phyloP scores from a whole-genome alignment of 1,139 yeast genomes.

The Yamadazyma trypodendri region DNA sequence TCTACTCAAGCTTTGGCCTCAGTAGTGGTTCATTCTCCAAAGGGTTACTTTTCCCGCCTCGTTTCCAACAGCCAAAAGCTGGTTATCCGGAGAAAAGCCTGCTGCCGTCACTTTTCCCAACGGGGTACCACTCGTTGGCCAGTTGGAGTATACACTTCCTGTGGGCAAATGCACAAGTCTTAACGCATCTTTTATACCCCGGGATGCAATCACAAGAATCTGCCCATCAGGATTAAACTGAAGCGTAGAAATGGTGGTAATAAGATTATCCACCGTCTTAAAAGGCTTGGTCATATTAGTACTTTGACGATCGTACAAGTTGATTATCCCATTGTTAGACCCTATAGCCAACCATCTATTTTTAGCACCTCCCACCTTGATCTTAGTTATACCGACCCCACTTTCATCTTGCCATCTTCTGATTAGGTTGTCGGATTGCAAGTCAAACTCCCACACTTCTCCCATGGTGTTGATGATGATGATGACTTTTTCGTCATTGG shows the following conservation, averaged over 20 bases:
- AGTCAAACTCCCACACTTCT: slow-evolving; percentile 85
- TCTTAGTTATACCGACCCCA: slow-evolving; percentile 77
- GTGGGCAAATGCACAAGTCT: slow-evolving; percentile 86
- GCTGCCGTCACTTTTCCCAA: slow-evolving; percentile 88
- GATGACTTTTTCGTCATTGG: slow-evolving; percentile 51
- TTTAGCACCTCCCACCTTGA: slow-evolving; percentile 76
- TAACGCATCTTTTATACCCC: slow-evolving; percentile 84
- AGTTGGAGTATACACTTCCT: slow-evolving; percentile 82
- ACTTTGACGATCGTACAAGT: slow-evolving; percentile 66
- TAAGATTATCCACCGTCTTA: slow-evolving; percentile 71
- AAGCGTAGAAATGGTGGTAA: slow-evolving; percentile 75
- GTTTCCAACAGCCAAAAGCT: slow-evolving; percentile 86
- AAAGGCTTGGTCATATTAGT: slow-evolving; percentile 40
- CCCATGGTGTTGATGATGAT: slow-evolving; percentile 77
- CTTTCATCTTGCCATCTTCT: slow-evolving; percentile 85
- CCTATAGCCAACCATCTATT: slow-evolving; percentile 90
- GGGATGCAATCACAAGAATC: slow-evolving; percentile 77
- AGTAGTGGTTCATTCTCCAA: slow-evolving; percentile 85
- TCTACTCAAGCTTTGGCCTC: too few species aligned
- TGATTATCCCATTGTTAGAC: slow-evolving; percentile 84
- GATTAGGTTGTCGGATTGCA: slow-evolving; percentile 42
- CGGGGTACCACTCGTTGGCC: slow-evolving; percentile 98
- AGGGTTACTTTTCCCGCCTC: slow-evolving; percentile 87
- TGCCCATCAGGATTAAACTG: slow-evolving; percentile 89
- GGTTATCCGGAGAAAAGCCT: slow-evolving; percentile 76